phyloP scores from a whole-genome alignment of 1,139 yeast genomes.

The Candida anutae region DNA sequence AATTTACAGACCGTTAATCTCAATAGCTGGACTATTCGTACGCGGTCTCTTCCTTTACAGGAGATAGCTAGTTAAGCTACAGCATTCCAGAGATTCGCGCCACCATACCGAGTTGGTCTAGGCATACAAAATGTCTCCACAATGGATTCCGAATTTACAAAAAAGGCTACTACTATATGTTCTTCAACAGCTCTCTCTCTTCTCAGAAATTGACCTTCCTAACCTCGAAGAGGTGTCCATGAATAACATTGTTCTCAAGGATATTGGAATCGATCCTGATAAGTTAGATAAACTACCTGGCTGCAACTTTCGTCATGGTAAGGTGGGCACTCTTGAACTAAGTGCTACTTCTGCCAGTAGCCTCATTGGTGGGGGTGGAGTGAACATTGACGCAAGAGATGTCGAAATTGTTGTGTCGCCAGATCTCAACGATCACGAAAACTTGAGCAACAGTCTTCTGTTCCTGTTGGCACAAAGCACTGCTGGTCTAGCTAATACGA shows the following conservation, averaged over 20 bases:
- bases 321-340: constrained; percentile 44
- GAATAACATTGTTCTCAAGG: constrained; percentile 44
- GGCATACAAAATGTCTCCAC: constrained; percentile 46
- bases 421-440: constrained; percentile 24
- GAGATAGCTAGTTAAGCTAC: too few species aligned
- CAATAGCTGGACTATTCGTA: too few species aligned
- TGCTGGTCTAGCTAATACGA: constrained; percentile 55
- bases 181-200: constrained; percentile 72
- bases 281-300: constrained; percentile 62
- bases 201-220: constrained; percentile 74
- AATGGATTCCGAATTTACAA: constrained; percentile 79
- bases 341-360: constrained; percentile 22
- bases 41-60: too few species aligned
- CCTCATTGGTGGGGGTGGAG: constrained; percentile 45
- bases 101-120: too few species aligned
- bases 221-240: constrained; percentile 71
- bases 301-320: constrained; percentile 55
- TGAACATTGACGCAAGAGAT: constrained; percentile 51
- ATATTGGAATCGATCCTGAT: constrained; percentile 67
- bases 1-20: too few species aligned
- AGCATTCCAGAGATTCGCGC: too few species aligned
- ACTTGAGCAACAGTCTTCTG: constrained; percentile 25
- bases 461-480: constrained; percentile 55
- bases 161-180: constrained; percentile 73
- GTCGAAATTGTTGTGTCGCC: constrained; percentile 52